Evolutionary conservation across 225 moss, liverwort and hornwort genomes (phyloP), one percentile per base, ranked within the genome.

Genomic region (Thuidium tamariscinum): DNA sequence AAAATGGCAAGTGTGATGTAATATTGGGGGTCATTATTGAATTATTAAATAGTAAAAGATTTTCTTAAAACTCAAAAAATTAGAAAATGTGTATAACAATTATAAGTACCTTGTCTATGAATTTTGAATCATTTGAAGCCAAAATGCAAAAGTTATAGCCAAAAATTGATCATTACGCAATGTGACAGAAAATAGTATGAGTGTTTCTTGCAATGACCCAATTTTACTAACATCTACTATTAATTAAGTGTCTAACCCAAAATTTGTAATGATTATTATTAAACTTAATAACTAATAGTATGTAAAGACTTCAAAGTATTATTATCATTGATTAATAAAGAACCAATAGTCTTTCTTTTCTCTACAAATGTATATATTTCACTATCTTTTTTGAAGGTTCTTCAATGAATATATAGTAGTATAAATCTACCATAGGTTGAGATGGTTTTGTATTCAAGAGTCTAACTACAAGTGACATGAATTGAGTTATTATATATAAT

Each of bases 341-440:
- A 26, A 9, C 2, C 39, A 68, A 41, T 41, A n/a, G n/a, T 41
- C 0, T 41, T 41, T 69, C 4, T 25, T 23, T 4, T 68, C 2
- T 14, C 7, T 23, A 15, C 0, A 0, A 0, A 21, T 5, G 2
- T 26, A 14, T 23, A 14, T 69, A 14, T 26, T 26, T 69, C 0
- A 9, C 15, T 69, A 26, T 42, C 8, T 41, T 26, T 26, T 70
- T 42, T 15, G 11, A 42, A 69, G 5, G 3, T 26, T 69, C 2
- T 1, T 26, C 2, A 42, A 69, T 39, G 39, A 67, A 68, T 39
- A 23, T 9, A 42, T 8, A n/a, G n/a, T 69, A 5, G 3, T 15
- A 27, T 16, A 16, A 44, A 42, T 15, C 5, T 0, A 41, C 15
- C 1, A 42, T 42, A 12, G 5, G 2, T 1, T 70, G 12, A 6